Evolutionary conservation across 129 eudicot genomes (phyloP).

Genomic region (Flaveria ramosissima): DNA sequence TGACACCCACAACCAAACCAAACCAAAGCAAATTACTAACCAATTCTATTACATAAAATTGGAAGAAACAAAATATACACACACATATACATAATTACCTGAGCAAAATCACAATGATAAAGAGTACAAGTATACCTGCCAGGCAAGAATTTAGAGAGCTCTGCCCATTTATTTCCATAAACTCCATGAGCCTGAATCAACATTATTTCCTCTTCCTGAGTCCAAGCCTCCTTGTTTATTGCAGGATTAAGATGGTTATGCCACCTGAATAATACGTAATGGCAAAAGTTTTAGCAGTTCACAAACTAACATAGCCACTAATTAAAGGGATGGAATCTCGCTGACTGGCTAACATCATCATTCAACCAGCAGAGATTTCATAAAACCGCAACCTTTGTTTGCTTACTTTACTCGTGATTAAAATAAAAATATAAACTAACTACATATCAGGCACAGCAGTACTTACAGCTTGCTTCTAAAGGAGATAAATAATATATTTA

Average conservation of each 20-base stretch:
- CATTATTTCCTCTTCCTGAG: constrained; percentile 77
- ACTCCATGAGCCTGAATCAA: constrained; percentile 63
- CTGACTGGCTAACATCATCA: neutral
- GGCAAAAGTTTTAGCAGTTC: neutral
- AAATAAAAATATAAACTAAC: neutral
- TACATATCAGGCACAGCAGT: neutral
- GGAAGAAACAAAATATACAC: neutral
- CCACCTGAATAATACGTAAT: constrained; percentile 58
- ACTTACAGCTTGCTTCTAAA: neutral
- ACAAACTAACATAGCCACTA: neutral
- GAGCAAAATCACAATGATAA: neutral
- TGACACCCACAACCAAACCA: constrained; percentile 30
- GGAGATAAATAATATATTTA: neutral
- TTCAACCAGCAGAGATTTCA: neutral
- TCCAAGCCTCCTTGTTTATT: constrained; percentile 89
- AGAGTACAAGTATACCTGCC: constrained; percentile 56
- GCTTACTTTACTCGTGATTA: too few species aligned
- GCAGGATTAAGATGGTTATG: constrained; percentile 87
- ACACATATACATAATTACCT: neutral
- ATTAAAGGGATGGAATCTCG: neutral
- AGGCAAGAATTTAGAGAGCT: constrained; percentile 74
- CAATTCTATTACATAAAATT: neutral
- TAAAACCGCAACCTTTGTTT: too few species aligned
- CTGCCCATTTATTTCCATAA: constrained; percentile 94
- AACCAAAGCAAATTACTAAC: neutral